Evolutionary conservation across 1,284 basidiomycete species (phyloP).

Genomic region (Cerioporus squamosus): DNA sequence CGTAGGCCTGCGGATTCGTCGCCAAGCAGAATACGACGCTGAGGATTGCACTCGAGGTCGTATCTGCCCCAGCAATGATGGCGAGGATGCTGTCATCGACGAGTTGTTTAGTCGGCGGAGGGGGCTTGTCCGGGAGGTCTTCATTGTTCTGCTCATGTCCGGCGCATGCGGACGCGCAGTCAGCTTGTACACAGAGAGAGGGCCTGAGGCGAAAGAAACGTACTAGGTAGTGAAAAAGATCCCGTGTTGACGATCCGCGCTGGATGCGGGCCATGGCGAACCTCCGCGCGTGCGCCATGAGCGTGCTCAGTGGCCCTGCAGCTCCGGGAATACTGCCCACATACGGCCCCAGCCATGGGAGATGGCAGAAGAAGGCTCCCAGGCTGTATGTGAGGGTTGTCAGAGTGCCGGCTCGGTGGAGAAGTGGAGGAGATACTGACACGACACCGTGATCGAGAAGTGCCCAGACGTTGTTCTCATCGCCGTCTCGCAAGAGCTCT

Average conservation of each 20-base stretch:
- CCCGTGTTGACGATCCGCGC: slow-evolving; percentile 14
- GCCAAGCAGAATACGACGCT: slow-evolving; percentile 30
- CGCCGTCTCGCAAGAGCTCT: slow-evolving; percentile 25
- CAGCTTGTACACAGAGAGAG: no score
- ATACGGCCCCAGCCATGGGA: slow-evolving; percentile 22
- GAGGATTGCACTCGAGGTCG: slow-evolving; percentile 28
- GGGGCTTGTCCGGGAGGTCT: slow-evolving; percentile 19
- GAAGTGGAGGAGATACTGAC: slow-evolving; percentile 7
- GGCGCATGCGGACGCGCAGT: neutral
- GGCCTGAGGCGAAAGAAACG: neutral
- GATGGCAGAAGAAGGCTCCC: slow-evolving; percentile 11
- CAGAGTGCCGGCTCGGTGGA: neutral
- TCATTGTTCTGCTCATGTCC: slow-evolving; percentile 25
- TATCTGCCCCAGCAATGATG: slow-evolving; percentile 38
- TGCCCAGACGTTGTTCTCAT: slow-evolving; percentile 17
- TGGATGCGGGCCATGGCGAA: slow-evolving; percentile 12
- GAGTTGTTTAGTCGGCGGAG: slow-evolving; percentile 17
- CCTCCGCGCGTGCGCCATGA: slow-evolving; percentile 2
- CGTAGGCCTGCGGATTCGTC: slow-evolving; percentile 22
- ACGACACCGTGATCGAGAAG: slow-evolving; percentile 13
- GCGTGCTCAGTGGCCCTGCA: slow-evolving; percentile 7
- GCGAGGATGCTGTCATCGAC: slow-evolving; percentile 24
- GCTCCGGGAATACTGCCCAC: slow-evolving; percentile 15
- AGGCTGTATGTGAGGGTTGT: slow-evolving; percentile 1
- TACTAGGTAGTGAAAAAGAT: slow-evolving; percentile 29